Evolutionary conservation across 805 yeast genomes (phyloP), one percentile per base, ranked within the genome.

Genomic region (Kurtzmaniella fragi): DNA sequence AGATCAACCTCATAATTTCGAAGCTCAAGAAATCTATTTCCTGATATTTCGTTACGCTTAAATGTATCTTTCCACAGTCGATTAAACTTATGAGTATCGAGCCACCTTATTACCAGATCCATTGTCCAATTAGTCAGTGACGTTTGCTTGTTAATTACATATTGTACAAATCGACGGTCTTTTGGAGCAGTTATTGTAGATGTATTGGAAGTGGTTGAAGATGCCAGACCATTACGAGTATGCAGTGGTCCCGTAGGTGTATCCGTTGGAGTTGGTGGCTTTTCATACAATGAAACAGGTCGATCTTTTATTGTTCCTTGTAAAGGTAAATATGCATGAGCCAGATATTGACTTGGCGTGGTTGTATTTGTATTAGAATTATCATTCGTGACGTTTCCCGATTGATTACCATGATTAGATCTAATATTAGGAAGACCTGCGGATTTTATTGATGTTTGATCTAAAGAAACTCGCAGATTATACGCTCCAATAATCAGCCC

Each of bases 61-160:
- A 89, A 84, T 13, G 80, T 73, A 4, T 68, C 74, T n/a, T 74
- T 65, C 96, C 96, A 89, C 11, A 81, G 66, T 3, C 71, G 75
- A 47, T 83, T 82, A 59, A 89, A 89, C 15, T 74, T 70, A 54
- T 88, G 73, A n/a, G 59, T 49, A 6, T 73, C 80, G 17, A 89
- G 67, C 95, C 95, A 89, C 35, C 63, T 55, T 0, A 70, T 42
- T 1, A 88, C 90, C 38, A 84, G 69, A n/a, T 72, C 77, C 45
- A 75, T 62, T 1, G 82, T 77, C 96, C 96, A 88, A 42, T 77
- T 81, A 5, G 68, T 70, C 1, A 84, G 77, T 39, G 69, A 68
- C 26, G 67, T 65, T 39, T 58, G 69, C 1, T 64, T 62, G 32
- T 56, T 62, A 70, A 67, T 67, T 17, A 69, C 72, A 46, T 68